These are phyloP conservation scores for Rubia peregrina DNA, from an alignment of 305 asterid genomes.

Conservation along the genomic window DNA sequence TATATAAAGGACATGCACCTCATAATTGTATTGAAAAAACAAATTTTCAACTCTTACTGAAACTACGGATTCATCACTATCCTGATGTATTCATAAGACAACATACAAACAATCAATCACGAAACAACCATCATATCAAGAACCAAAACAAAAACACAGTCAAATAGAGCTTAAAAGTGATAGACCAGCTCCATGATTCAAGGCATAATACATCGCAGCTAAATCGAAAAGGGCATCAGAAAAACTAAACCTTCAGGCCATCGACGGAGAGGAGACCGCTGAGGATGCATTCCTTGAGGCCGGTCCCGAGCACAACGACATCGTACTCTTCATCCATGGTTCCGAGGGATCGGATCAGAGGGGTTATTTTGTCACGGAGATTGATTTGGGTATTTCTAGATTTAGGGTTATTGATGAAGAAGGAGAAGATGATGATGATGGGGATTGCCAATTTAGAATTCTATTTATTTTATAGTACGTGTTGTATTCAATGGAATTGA, in stretches of 20 bases:
- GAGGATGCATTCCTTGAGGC: slow-evolving; percentile 96
- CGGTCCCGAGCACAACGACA: slow-evolving; percentile 92
- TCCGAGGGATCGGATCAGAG: slow-evolving; percentile 19
- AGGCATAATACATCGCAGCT: neutral
- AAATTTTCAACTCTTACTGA: neutral
- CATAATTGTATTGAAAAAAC: neutral
- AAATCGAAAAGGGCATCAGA: neutral
- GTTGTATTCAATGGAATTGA: neutral
- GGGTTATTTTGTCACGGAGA: neutral
- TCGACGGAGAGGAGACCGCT: slow-evolving; percentile 97
- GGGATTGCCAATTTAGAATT: neutral
- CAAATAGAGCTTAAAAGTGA: neutral
- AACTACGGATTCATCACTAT: neutral
- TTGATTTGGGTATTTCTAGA: slow-evolving; percentile 17
- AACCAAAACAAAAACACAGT: neutral
- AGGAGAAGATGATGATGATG: neutral
- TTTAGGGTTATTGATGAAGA: slow-evolving; percentile 2
- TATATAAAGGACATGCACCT: neutral
- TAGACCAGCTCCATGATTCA: neutral
- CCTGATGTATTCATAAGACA: neutral
- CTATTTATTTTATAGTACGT: neutral
- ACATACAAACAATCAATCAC: neutral
- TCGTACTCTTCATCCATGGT: slow-evolving; percentile 96
- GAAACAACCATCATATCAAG: neutral
- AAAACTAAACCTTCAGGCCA: slow-evolving; percentile 63